Conservation (phyloP, 352 stramenopile genomes). For the Blastocystis sp. region DNA sequence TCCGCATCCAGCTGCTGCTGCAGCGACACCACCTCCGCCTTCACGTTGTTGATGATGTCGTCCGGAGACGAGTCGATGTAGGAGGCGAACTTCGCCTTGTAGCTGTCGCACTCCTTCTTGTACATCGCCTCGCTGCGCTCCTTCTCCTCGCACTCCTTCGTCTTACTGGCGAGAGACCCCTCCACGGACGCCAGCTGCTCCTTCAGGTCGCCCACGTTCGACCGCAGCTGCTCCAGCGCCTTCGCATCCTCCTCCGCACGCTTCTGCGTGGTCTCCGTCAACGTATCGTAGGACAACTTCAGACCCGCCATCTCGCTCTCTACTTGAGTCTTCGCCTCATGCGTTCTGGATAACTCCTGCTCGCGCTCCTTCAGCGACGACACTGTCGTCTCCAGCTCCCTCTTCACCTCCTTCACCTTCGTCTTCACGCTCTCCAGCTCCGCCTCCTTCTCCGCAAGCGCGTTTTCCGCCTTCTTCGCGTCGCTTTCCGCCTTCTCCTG, state of each 20-base stretch:
- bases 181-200: not conserved
- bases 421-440: not conserved
- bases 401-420: slow-evolving; percentile 33
- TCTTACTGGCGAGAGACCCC: not conserved
- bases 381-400: not conserved
- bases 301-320: not conserved
- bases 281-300: not conserved
- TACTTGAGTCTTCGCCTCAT: not conserved
- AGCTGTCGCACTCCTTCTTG: slow-evolving; percentile 41
- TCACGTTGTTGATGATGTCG: slow-evolving; percentile 30
- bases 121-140: not conserved
- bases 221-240: not conserved
- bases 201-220: not conserved
- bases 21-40: slow-evolving; percentile 1
- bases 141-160: not conserved
- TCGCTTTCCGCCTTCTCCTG: not conserved
- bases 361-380: not conserved
- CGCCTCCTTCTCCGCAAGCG: not conserved
- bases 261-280: not conserved
- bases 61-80: slow-evolving; percentile 34
- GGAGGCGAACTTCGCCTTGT: slow-evolving; percentile 9
- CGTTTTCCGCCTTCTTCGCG: not conserved
- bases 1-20: slow-evolving; percentile 22
- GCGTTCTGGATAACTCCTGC: not conserved
- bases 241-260: not conserved